Percentiles rank a stretch among this genome's conserved stretches.
Conservation (phyloP, 768 basidiomycete genomes). For the Leccinum subgranulosum region DNA sequence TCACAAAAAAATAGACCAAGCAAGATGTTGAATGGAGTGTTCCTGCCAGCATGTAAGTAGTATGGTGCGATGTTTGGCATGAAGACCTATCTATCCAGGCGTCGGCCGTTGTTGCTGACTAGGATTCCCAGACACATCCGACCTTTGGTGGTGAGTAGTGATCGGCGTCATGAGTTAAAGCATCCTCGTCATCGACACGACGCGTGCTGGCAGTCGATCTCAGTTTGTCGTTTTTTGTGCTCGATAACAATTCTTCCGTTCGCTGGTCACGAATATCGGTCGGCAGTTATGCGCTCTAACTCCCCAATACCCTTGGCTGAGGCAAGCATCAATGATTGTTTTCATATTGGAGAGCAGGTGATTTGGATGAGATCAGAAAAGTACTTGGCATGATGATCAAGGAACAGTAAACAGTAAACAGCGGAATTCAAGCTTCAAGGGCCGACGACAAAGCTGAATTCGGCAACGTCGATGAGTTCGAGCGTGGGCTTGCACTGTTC, state of each 20-base stretch:
- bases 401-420: too few species aligned
- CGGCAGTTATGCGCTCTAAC: neutral
- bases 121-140: neutral
- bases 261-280: neutral
- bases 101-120: neutral
- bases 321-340: neutral
- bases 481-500: conserved; percentile 9
- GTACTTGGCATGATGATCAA: too few species aligned
- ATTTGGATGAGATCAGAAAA: neutral
- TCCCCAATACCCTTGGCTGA: neutral
- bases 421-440: neutral
- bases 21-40: too few species aligned
- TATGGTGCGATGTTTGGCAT: neutral
- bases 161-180: neutral
- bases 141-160: neutral
- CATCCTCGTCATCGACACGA: neutral
- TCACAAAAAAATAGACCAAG: too few species aligned
- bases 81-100: neutral
- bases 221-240: neutral
- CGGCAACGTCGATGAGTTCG: neutral
- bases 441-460: neutral
- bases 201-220: neutral
- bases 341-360: neutral
- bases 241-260: neutral
- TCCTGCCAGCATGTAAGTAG: too few species aligned